Base-by-base conservation (phyloP, 148 eudicot genomes). In the Chenopodium quinoa region DNA sequence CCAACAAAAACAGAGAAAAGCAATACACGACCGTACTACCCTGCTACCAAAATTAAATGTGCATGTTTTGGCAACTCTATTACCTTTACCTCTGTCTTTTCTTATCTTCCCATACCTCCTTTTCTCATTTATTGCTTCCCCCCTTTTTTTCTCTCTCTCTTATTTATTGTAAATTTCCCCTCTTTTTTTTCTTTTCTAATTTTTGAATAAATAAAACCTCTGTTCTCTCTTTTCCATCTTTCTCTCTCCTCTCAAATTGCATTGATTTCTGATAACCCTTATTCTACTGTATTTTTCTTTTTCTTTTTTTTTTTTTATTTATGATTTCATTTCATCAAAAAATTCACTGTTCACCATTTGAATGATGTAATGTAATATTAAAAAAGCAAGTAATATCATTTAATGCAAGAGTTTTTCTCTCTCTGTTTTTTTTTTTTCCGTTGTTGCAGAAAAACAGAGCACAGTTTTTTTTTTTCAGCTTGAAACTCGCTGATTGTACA, bases 1-100 rank as follows among this genome's bases (percentile, higher is more conserved):
- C 77, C 62, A 50, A 13, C 75, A 68, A n/a, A 72, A 71, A 71
- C 34, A 37, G 9, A 48, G 54, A 11, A 50, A 50, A 9, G 54
- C 54, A 11, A 50, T 50, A 50, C 13, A 50, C 44, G 44, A 50
- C 54, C 54, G 54, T 50, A 50, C 54, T 44, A 60, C 50, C 34
- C 83, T 81, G 79, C 64, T 78, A 81, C 78, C 65, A 20, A 75
- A 78, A 75, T 81, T 80, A 27, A 80, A 63, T 80, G 62, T 47
- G 37, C 19, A 56, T 56, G 62, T 23, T 73, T 74, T 74, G 77
- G 62, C 58, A 74, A 25, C 63, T 74, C 63, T 27, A 2, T 17
- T 23, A 14, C 9, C 32, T 63, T 52, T 50, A 12, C 50, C 34
- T 48, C 20, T 40, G 31, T 22, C 71, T 14, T 69, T 44, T 23